Base-by-base conservation (phyloP, 1,139 yeast species). In the Taphrina confusa region DNA sequence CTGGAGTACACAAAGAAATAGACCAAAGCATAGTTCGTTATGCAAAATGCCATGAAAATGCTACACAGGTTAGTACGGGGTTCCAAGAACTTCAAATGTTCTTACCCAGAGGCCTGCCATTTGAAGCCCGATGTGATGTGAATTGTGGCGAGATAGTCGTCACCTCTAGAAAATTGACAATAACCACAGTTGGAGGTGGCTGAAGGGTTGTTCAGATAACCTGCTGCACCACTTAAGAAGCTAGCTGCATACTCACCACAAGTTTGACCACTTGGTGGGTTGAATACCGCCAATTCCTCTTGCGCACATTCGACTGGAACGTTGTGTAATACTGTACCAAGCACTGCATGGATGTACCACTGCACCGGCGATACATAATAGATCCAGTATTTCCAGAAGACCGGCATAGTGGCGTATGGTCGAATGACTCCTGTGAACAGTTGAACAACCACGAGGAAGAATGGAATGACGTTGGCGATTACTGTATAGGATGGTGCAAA, bases 331-430 rank as follows among this genome's bases (percentile, higher is more conserved):
- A 84, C 73, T 4, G 76, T 62, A 18, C 80, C 73, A 51, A 84
- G 75, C 68, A 84, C 73, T 42, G 82, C 83, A 58, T 82, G 83
- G 56, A 85, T 78, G 66, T 82, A 76, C 67, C 84, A 86, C 0
- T 88, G 83, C 71, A 81, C 80, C 25, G 92, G 92, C 4, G 87
- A 82, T 1, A 79, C 79, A 68, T 84, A 80, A 74, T 83, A 81
- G 87, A 85, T 83, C 75, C 86, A 88, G 64, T 68, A 76, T 76
- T 77, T 39, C 61, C 61, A 85, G 74, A 86, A 85, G 1, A 83
- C 83, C 11, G 87, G 87, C 80, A 83, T 79, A 61, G 79, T 73
- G 2, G 68, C 62, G 22, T 73, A 74, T n/a, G 85, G 84, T 69
- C 82, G 86, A 54, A 82, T 80, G 63, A 83, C 83, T 70, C 88